These are phyloP conservation scores for Boletus subparvulus DNA, from an alignment of 768 basidiomycete genomes.

Conservation along the genomic window DNA sequence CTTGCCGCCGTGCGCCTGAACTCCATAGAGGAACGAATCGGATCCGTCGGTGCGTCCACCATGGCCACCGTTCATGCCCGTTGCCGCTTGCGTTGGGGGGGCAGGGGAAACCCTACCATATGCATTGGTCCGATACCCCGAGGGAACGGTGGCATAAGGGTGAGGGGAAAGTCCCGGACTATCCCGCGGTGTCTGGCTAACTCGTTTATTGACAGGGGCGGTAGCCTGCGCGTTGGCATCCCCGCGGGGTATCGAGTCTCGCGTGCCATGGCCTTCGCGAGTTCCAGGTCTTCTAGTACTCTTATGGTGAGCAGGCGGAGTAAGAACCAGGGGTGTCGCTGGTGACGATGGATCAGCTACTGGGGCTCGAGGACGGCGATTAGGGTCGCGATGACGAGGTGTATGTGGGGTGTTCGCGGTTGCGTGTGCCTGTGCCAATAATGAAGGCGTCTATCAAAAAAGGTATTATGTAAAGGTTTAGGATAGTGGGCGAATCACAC, in stretches of 20 bases:
- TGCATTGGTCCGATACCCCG: constrained; percentile 50
- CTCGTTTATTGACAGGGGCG: constrained; percentile 64
- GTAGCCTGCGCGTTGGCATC: constrained; percentile 62
- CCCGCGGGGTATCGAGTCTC: constrained; percentile 47
- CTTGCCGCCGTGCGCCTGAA: constrained; percentile 48
- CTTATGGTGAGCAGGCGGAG: constrained; percentile 70
- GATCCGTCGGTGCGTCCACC: constrained; percentile 53
- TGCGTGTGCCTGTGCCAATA: constrained; percentile 52
- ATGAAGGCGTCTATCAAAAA: constrained; percentile 39
- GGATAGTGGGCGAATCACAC: constrained; percentile 32
- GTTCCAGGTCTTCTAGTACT: constrained; percentile 47
- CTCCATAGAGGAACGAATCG: constrained; percentile 67
- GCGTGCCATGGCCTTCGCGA: constrained; percentile 45
- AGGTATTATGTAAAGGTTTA: constrained; percentile 1
- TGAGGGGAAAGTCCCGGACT: constrained; percentile 53
- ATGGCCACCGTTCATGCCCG: constrained; percentile 39
- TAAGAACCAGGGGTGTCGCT: constrained; percentile 58
- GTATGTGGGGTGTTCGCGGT: constrained; percentile 55
- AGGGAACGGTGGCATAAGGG: constrained; percentile 69
- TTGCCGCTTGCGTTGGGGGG: constrained; percentile 36
- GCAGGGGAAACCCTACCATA: constrained; percentile 60
- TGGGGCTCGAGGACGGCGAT: constrained; percentile 48
- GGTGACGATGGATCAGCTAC: constrained; percentile 56
- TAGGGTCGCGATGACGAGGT: constrained; percentile 54
- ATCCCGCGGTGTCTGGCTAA: constrained; percentile 62